Evolutionary conservation across 306 rosid genomes (phyloP).

Genomic region (apple (Malus domestica)): ASM211411v1 NC_041802.1:28651001-28651500

Average conservation of each 20-base stretch:
- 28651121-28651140: not conserved
- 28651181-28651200: not conserved
- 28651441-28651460: not conserved
- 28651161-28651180: conserved; percentile 2
- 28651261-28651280: conserved; percentile 56
- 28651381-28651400: conserved; percentile 23
- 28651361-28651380: conserved; percentile 55
- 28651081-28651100: not conserved
- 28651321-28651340: conserved; percentile 59
- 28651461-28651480: too few relatives aligned
- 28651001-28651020: not conserved
- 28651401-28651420: conserved; percentile 73
- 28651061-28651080: conserved; percentile 3
- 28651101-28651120: conserved; percentile 27
- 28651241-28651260: conserved; percentile 48
- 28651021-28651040: not conserved
- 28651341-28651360: conserved; percentile 37
- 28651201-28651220: not conserved
- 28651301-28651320: conserved; percentile 47
- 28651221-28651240: not conserved
- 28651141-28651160: not conserved
- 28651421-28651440: conserved; percentile 29
- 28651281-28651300: conserved; percentile 43
- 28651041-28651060: not conserved
- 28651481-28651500: too few relatives aligned